Conservation (phyloP, 768 basidiomycete genomes). For the Leccinum truebloodii region DNA sequence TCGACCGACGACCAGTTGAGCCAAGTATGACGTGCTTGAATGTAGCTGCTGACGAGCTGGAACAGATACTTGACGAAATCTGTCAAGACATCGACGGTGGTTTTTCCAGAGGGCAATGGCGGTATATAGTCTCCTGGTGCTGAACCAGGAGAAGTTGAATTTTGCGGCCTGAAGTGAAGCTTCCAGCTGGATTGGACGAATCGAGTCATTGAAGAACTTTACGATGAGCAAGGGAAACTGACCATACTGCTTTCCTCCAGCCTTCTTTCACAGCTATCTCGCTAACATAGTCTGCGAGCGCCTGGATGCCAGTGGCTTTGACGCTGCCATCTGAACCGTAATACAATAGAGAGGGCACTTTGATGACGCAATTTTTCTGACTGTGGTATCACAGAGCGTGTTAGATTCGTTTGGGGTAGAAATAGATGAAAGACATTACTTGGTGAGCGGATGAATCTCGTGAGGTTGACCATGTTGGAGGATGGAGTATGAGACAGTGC, state of each 20-base stretch:
- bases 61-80: background rate
- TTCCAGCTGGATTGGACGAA: background rate
- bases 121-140: background rate
- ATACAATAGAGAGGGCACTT: background rate
- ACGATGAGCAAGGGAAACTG: background rate
- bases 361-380: background rate
- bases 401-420: background rate
- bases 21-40: background rate
- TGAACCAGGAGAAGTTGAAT: background rate
- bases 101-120: background rate
- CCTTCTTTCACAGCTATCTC: background rate
- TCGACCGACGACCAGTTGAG: background rate
- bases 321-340: background rate
- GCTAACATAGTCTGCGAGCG: background rate
- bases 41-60: background rate
- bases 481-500: background rate
- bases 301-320: background rate
- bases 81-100: background rate
- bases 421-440: background rate
- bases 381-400: background rate
- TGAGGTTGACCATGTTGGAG: background rate
- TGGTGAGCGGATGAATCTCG: background rate
- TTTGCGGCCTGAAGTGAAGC: background rate
- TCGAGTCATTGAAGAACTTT: background rate
- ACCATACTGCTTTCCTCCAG: background rate